phyloP scores from a whole-genome alignment of 768 basidiomycete genomes.

The Boletus sp. region DNA sequence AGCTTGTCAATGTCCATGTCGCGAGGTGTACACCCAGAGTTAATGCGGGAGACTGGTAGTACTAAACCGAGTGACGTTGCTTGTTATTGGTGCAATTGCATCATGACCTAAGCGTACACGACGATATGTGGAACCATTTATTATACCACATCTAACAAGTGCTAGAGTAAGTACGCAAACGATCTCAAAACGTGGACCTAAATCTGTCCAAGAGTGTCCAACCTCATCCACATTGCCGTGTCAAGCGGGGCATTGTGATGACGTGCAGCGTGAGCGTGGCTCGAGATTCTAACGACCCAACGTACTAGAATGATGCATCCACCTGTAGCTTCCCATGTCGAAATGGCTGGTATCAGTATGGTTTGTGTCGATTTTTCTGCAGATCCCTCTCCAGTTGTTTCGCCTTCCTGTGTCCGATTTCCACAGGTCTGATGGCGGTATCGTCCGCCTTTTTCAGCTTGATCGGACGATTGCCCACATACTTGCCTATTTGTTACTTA shows the following conservation, averaged over 20 bases:
- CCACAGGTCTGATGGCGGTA: constrained; percentile 81
- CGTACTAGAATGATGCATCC: constrained; percentile 25
- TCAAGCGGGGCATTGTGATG: constrained; percentile 5
- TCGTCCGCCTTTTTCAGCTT: constrained; percentile 93
- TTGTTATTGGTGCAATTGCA: neutral
- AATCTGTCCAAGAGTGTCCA: neutral
- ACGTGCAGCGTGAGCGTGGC: constrained; percentile 21
- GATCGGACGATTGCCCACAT: constrained; percentile 97
- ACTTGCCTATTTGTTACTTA: constrained; percentile 65
- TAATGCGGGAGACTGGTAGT: neutral
- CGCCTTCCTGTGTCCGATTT: constrained; percentile 92
- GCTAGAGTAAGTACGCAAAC: neutral
- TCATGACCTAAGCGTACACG: constrained; percentile 18
- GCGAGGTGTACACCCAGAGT: neutral
- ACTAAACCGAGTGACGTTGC: neutral
- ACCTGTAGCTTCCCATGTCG: neutral
- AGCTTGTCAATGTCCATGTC: constrained; percentile 49
- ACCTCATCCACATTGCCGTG: constrained; percentile 7
- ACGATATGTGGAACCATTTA: neutral
- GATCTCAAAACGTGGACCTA: neutral
- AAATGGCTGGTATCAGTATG: constrained; percentile 51
- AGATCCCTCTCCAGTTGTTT: constrained; percentile 84
- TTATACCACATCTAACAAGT: constrained; percentile 4
- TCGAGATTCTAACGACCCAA: constrained; percentile 21
- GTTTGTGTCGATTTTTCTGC: constrained; percentile 85